Evolutionary conservation across 495 filamentous ascomycete species (phyloP).

Genomic region (Trichoderma erinaceum): DNA sequence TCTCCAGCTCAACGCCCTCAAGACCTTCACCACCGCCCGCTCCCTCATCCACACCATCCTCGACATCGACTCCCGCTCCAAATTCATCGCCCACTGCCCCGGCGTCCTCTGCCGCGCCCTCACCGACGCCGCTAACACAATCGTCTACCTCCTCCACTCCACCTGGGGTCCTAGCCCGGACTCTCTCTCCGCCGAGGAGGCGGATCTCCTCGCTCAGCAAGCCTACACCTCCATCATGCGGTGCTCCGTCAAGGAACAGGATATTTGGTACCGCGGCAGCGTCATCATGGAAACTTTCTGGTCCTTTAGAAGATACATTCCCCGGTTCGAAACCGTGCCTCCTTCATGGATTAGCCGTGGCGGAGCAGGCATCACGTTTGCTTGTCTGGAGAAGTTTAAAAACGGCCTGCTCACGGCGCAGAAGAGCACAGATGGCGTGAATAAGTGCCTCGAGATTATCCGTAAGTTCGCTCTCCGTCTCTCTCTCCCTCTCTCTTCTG

Average conservation of each 20-base stretch:
- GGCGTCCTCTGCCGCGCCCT: slow-evolving; percentile 38
- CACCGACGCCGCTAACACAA: slow-evolving; percentile 30
- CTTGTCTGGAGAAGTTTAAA: slow-evolving; percentile 1
- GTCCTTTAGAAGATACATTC: background rate
- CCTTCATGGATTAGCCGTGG: background rate
- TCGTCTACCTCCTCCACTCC: slow-evolving; percentile 34
- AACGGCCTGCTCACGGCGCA: slow-evolving; percentile 1
- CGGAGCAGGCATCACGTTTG: background rate
- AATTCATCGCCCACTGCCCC: slow-evolving; percentile 35
- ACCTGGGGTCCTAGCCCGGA: slow-evolving; percentile 30
- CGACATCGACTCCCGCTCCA: slow-evolving; percentile 26
- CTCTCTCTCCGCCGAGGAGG: background rate
- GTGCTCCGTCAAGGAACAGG: slow-evolving; percentile 7
- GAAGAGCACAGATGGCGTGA: slow-evolving; percentile 10
- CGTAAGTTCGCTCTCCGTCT: background rate
- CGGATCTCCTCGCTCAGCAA: background rate
- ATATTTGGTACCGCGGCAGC: slow-evolving; percentile 6
- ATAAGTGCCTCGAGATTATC: slow-evolving; percentile 9
- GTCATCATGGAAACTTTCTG: slow-evolving; percentile 8
- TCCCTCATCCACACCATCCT: slow-evolving; percentile 28
- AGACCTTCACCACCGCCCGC: slow-evolving; percentile 36
- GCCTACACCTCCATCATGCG: slow-evolving; percentile 2
- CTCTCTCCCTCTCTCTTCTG: background rate
- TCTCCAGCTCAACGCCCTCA: slow-evolving; percentile 36
- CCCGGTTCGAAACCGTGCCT: background rate